Percentiles rank a stretch among this genome's conserved stretches.
Evolutionary conservation across 2,329 filamentous ascomycete species (phyloP).

Genomic region (Bipolaris oryzae): DNA sequence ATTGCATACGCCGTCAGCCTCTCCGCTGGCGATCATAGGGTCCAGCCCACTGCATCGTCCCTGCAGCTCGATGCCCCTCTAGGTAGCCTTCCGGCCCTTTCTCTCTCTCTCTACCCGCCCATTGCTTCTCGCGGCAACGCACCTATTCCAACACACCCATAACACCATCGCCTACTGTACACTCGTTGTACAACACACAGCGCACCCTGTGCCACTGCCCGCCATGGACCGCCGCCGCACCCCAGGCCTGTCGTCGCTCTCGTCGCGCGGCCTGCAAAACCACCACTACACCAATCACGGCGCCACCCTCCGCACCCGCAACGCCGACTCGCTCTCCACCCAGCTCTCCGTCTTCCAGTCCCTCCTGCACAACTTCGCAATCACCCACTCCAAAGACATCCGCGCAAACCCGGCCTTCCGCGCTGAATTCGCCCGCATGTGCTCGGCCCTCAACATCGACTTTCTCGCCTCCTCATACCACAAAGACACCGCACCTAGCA

Average conservation of each 20-base stretch:
- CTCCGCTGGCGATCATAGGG: not conserved
- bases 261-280: constrained; percentile 67
- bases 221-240: constrained; percentile 68
- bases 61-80: not conserved
- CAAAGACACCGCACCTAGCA: constrained; percentile 49
- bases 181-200: not conserved
- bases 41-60: not conserved
- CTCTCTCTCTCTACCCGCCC: not conserved
- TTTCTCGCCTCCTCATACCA: constrained; percentile 69
- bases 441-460: constrained; percentile 93
- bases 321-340: constrained; percentile 84
- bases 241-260: constrained; percentile 80
- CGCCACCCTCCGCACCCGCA: constrained; percentile 79
- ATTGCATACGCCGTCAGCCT: not conserved
- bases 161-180: not conserved
- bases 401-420: constrained; percentile 94
- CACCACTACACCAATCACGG: constrained; percentile 93
- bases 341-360: constrained; percentile 97
- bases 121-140: no score
- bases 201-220: not conserved
- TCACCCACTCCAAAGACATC: constrained; percentile 94
- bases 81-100: not conserved
- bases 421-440: constrained; percentile 98
- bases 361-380: constrained; percentile 90
- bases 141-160: not conserved